Conservation (phyloP, 2,329 filamentous ascomycete species). For the Catunica adiposa region DNA sequence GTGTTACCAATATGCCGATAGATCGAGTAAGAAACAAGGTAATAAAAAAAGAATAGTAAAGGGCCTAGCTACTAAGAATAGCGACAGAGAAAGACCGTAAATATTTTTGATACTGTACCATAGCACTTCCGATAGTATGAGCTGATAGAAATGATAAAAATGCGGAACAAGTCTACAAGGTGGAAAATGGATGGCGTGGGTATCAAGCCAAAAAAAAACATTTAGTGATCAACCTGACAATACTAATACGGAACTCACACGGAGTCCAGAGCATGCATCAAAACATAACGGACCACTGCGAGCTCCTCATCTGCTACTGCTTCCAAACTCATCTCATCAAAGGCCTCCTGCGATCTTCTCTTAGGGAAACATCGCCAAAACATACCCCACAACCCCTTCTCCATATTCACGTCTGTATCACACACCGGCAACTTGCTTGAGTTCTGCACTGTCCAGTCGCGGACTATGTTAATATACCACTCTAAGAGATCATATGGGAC, state of each 20-base stretch:
- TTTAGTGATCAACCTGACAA: background rate
- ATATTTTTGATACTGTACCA: too few species aligned
- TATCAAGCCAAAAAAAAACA: background rate
- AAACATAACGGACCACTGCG: background rate
- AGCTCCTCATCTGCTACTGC: background rate
- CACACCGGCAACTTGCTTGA: background rate
- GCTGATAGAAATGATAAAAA: too few species aligned
- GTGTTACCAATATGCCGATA: too few species aligned
- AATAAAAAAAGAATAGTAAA: too few species aligned
- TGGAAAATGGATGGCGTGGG: background rate
- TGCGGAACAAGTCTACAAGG: too few species aligned
- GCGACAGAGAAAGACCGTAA: too few species aligned
- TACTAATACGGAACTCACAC: background rate
- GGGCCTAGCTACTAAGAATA: too few species aligned
- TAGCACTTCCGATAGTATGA: too few species aligned
- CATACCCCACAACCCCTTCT: constrained; percentile 8
- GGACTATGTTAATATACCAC: constrained; percentile 12
- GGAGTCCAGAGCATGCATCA: background rate
- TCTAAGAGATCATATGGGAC: constrained; percentile 33
- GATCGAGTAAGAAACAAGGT: too few species aligned
- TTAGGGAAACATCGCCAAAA: constrained; percentile 12
- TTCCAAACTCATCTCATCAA: background rate
- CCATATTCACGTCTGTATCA: background rate
- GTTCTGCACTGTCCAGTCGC: background rate
- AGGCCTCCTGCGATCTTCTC: background rate